Conservation (phyloP, 2,329 filamentous ascomycete genomes). For the Penicillium brasilianum region DNA sequence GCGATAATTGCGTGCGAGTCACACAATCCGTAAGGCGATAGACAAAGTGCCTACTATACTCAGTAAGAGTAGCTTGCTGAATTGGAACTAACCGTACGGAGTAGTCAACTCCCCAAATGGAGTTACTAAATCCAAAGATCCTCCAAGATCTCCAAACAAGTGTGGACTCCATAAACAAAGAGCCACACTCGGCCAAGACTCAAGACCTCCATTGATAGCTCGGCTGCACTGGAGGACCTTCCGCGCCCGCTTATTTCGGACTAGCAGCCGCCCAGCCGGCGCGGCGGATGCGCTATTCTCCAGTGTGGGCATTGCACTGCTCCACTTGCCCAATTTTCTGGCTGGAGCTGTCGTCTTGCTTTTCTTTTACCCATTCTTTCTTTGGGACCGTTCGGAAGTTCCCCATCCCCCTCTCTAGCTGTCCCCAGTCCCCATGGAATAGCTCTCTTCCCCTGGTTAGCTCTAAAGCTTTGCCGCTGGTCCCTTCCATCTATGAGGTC, state of each 20-base stretch:
- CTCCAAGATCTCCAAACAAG: not conserved
- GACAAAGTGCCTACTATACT: not conserved
- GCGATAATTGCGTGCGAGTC: not conserved
- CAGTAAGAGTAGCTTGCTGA: not conserved
- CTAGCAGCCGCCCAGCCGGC: conserved; percentile 34
- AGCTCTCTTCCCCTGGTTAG: not conserved
- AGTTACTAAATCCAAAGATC: not conserved
- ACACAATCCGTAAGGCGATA: not conserved
- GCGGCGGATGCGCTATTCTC: conserved; percentile 35
- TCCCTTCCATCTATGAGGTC: conserved; percentile 3
- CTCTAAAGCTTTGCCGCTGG: not conserved
- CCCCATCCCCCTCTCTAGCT: not conserved
- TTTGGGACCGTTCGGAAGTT: not conserved
- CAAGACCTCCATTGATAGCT: conserved; percentile 7
- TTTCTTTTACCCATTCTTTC: not conserved
- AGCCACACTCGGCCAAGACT: not conserved
- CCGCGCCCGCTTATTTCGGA: conserved; percentile 24
- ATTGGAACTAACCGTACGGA: no score
- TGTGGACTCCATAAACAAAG: conserved; percentile 4
- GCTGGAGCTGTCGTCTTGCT: conserved; percentile 9
- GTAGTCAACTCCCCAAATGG: not conserved
- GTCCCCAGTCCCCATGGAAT: not conserved
- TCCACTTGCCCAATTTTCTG: conserved; percentile 14
- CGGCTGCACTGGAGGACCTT: conserved; percentile 28
- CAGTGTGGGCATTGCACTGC: conserved; percentile 11